Base-by-base conservation (phyloP, 2,329 filamentous ascomycete genomes). In the Botrytis deweyae region DNA sequence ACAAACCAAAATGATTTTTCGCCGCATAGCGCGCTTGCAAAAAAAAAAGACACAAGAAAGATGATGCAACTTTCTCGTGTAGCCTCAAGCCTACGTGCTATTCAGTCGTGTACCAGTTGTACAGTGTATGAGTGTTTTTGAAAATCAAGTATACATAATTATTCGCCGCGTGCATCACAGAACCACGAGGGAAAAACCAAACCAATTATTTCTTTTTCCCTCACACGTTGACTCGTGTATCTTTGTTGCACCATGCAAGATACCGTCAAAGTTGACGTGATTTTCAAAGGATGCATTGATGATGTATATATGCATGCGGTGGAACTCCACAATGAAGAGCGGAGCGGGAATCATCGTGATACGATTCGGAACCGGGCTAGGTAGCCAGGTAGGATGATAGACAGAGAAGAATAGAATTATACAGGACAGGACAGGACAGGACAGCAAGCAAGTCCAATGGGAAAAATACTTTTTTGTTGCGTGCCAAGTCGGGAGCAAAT, bases 251-350 rank as follows among this genome's bases (percentile, higher is more conserved):
- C 36, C 52, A 42, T 49, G 55, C 44, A 46, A 36, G 52, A 70
- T 46, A 62, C 68, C 68, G 58, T 18, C 29, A 55, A 63, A 14
- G 36, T 29, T 33, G 55, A 63, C 4, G 29, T n/a, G 46, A n/a
- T 40, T 3, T 46, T 12, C 12, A n/a, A 44, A 18, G 2, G 14
- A 25, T 63, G 59, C 38, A 63, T 46, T 22, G 29, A 46, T 63
- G 20, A 40, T 58, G 22, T 63, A 40, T 38, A 29, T 70, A 4
- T 70, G 40, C 64, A 64, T 67, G 44, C 14, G 44, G 64, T 67
- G 46, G 22, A 52, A 52, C 64, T 36, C 33, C 14, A 40, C 5
- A 29, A 18, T 29, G 33, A 25, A 10, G 44, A 38, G 33, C 64
- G 44, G 42, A 16, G 44, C 33, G 64, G 64, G 44, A 67, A 38